A percentile compares a stretch with the other conserved stretches of the same genome.
phyloP scores from a whole-genome alignment of 1,284 basidiomycete genomes.

The Trametes polyzona region DNA sequence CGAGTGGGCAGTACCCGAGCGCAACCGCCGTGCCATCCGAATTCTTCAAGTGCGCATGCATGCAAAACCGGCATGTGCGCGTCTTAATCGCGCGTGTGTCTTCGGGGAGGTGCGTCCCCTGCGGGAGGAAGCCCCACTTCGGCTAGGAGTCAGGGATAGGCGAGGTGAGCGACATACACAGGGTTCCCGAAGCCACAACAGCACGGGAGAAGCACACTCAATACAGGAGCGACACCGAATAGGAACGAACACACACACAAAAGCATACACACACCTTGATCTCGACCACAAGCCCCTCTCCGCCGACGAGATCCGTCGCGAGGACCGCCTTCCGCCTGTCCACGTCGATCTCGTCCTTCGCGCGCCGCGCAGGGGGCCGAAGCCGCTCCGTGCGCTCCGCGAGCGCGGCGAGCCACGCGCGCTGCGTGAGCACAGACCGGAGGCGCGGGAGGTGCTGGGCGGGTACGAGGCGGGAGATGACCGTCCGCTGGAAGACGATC shows the following conservation, averaged over 20 bases:
- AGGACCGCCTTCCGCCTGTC: conserved; percentile 60
- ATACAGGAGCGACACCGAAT: no score
- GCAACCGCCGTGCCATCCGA: conserved; percentile 43
- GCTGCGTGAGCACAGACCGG: conserved; percentile 53
- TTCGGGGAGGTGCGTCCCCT: conserved; percentile 56
- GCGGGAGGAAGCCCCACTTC: conserved; percentile 92
- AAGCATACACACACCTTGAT: conserved; percentile 77
- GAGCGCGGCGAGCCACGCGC: conserved; percentile 66
- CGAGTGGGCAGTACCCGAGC: conserved; percentile 82
- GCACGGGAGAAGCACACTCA: background rate
- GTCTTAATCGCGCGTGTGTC: conserved; percentile 65
- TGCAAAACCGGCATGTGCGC: conserved; percentile 82
- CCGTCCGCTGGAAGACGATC: conserved; percentile 64
- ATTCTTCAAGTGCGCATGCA: conserved; percentile 74
- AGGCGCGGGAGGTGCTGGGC: conserved; percentile 59
- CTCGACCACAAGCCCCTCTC: conserved; percentile 71
- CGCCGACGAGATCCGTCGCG: conserved; percentile 76
- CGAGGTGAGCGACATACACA: no score
- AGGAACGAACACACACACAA: no score
- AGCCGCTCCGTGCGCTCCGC: conserved; percentile 46
- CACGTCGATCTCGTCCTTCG: conserved; percentile 61
- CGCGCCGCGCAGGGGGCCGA: conserved; percentile 60
- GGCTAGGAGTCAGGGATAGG: conserved; percentile 55
- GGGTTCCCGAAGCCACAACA: background rate
- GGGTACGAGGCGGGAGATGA: conserved; percentile 66